phyloP scores from a whole-genome alignment of 2,329 filamentous ascomycete genomes.

The Graphium sp. region DNA sequence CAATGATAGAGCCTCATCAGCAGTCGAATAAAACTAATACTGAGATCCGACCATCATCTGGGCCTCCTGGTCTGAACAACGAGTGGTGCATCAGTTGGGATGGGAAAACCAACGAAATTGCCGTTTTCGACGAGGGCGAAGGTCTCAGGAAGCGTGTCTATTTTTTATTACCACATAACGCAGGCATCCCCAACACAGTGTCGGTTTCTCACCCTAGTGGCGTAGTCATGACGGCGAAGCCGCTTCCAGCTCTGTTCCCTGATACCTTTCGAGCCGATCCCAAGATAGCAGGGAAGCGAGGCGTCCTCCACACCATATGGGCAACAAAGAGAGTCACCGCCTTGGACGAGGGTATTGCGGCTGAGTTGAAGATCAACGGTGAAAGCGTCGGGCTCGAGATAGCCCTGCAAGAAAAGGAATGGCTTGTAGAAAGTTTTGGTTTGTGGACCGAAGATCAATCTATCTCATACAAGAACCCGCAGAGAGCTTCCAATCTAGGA shows the following conservation, averaged over 20 bases:
- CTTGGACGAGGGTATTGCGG: constrained; percentile 59
- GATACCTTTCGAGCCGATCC: constrained; percentile 53
- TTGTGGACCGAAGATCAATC: too few species aligned
- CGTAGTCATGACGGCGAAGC: constrained; percentile 43
- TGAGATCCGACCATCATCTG: too few species aligned
- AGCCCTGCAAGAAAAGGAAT: constrained; percentile 66
- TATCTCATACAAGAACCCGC: too few species aligned
- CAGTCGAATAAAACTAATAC: too few species aligned
- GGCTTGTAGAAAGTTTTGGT: constrained; percentile 73
- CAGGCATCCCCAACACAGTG: constrained; percentile 54
- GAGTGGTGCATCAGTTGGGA: constrained; percentile 72
- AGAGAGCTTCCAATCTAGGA: too few species aligned
- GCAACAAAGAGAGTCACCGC: constrained; percentile 66
- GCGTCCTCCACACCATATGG: constrained; percentile 81
- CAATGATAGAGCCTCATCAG: too few species aligned
- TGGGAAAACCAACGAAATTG: constrained; percentile 43
- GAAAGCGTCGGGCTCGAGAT: constrained; percentile 77
- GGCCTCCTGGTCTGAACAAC: too few species aligned
- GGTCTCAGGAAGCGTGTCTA: constrained; percentile 47
- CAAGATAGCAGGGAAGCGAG: constrained; percentile 53
- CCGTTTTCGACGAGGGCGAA: constrained; percentile 25
- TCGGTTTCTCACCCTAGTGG: constrained; percentile 34
- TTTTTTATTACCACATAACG: constrained; percentile 61
- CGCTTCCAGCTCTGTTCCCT: constrained; percentile 74
- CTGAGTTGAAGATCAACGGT: constrained; percentile 54